These are phyloP conservation scores for Cordyceps cateniannulata DNA, from an alignment of 2,329 filamentous ascomycete species.

Conservation along the genomic window DNA sequence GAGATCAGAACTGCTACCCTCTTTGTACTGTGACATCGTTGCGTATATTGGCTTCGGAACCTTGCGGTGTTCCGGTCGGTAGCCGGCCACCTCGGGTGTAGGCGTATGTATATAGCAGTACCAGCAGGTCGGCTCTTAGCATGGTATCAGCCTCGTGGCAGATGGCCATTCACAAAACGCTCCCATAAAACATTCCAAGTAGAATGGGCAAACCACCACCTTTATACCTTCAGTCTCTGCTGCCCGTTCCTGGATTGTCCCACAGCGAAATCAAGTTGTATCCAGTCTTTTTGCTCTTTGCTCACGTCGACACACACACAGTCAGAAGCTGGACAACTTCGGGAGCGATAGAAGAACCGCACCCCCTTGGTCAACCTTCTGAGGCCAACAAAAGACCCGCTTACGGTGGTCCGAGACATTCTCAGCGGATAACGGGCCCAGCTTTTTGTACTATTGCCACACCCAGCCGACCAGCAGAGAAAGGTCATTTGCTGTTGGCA, in stretches of 20 bases:
- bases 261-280: constrained; percentile 10
- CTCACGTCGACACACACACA: constrained; percentile 6
- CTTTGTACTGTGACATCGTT: neutral
- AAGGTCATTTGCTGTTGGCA: constrained; percentile 5
- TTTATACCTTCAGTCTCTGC: constrained; percentile 10
- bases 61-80: constrained; percentile 6
- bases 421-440: neutral
- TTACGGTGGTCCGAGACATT: constrained; percentile 6
- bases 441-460: constrained; percentile 4
- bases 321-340: neutral
- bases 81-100: constrained; percentile 10
- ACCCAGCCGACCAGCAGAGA: neutral
- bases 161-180: neutral
- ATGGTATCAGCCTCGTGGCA: neutral
- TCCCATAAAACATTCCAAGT: neutral
- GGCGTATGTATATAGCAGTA: neutral
- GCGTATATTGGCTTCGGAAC: constrained; percentile 2
- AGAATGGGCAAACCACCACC: constrained; percentile 7
- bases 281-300: constrained; percentile 9
- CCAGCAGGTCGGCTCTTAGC: neutral
- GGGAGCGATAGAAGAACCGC: neutral
- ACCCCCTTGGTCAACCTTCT: constrained; percentile 7
- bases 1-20: neutral
- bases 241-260: constrained; percentile 10
- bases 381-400: constrained; percentile 7